Base-by-base conservation (phyloP, 75 land plant genomes). In the Selaginella tamariscina region DNA sequence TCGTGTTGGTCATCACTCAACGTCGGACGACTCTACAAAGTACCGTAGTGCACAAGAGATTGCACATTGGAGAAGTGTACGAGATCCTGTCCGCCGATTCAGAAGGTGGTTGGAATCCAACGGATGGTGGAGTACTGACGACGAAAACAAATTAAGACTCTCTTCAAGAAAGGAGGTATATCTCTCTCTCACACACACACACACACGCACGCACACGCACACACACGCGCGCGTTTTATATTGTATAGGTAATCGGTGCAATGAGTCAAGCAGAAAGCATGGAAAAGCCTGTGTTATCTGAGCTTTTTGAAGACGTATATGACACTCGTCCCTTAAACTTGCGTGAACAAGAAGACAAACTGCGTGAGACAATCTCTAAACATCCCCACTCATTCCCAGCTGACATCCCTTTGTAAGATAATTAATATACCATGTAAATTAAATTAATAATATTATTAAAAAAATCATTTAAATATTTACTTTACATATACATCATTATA, bases 1-100 rank as follows among this genome's bases (percentile, higher is more conserved):
- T 54, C 71, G 97, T 67, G 97, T 81, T 0, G 85, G 94, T 2
- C 97, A 92, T 71, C 97, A 92, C 72, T 88, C 97, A 5, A 88
- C 97, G 54, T 88, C 94, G 0, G 97, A 92, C 78, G 97, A 92
- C 56, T 92, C 94, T 15, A 81, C 89, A 27, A 92, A 92, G 56
- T 92, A 92, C 56, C 78, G 97, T 15, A 70, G 81, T 27, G 63
- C 66, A 20, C 82, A 88, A 68, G 97, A 92, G 67, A 86, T 92
- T 64, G 85, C 88, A 27, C 79, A 84, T 66, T 92, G 97, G 94
- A 82, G 78, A 68, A 78, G 39, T 27, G 66, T 64, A 13, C 66
- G 84, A 21, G 84, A 82, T 59, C 97, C 97, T 13, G 77, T 91
- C 1, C 54, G 80, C 27, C 78, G 89, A 60, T 84, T 79, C 55